Evolutionary conservation across 192 early-diverging fungal species (phyloP).

Genomic region (Linnemannia zychae): DNA sequence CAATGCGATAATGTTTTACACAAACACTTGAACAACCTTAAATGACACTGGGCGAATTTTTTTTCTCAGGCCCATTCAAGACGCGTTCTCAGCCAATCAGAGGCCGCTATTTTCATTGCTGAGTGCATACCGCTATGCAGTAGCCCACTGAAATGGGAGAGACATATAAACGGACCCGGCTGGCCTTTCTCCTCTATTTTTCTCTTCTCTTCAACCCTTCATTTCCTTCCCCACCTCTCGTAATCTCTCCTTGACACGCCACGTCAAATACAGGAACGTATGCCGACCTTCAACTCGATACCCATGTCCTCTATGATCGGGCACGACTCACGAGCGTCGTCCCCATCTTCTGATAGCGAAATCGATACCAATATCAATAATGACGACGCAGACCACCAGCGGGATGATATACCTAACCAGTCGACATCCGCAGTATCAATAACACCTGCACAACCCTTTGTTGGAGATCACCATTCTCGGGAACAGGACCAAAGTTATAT

Average conservation of each 20-base stretch:
- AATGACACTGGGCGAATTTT: neutral
- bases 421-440: neutral
- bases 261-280: neutral
- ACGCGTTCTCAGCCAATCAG: slow-evolving; percentile 53
- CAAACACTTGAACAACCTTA: neutral
- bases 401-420: neutral
- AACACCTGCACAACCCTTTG: neutral
- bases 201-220: neutral
- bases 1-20: neutral
- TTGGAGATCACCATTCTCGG: neutral
- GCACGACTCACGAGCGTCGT: neutral
- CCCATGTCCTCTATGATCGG: neutral
- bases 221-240: neutral
- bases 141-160: too few relatives aligned
- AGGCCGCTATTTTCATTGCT: neutral
- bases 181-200: neutral
- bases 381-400: neutral
- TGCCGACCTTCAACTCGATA: neutral
- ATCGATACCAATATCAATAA: neutral
- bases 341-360: neutral
- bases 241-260: neutral
- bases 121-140: too few relatives aligned
- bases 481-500: neutral
- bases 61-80: slow-evolving; percentile 30
- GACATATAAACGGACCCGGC: neutral